Percentiles rank a stretch among this genome's conserved stretches.
These are phyloP conservation scores for Vanrija pseudolonga DNA, from an alignment of 1,284 basidiomycete species.

Conservation along the genomic window DNA sequence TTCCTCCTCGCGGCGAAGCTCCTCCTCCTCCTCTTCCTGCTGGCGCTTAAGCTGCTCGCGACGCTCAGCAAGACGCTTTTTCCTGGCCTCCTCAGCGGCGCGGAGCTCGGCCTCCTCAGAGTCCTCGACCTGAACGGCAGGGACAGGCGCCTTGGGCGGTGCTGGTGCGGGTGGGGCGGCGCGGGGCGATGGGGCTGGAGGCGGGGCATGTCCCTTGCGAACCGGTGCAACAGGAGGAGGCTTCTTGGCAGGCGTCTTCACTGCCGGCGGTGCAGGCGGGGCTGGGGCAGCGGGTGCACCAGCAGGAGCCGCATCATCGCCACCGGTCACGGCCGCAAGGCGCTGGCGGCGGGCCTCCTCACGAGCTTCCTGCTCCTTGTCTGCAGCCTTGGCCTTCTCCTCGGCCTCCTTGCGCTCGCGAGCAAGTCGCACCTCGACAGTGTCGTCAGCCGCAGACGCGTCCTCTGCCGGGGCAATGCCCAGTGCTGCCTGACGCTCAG, in stretches of 20 bases:
- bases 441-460: conserved; percentile 59
- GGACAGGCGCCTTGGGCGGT: conserved; percentile 43
- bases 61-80: conserved; percentile 65
- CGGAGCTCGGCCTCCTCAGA: conserved; percentile 64
- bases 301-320: conserved; percentile 20
- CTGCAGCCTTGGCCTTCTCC: conserved; percentile 68
- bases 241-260: conserved; percentile 37
- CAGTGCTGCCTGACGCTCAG: conserved; percentile 81
- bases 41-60: conserved; percentile 62
- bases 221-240: conserved; percentile 19
- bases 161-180: conserved; percentile 38
- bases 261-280: conserved; percentile 31
- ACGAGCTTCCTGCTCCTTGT: conserved; percentile 71
- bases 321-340: conserved; percentile 59
- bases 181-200: conserved; percentile 22
- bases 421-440: conserved; percentile 74
- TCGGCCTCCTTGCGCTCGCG: conserved; percentile 82
- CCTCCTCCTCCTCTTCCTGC: conserved; percentile 70
- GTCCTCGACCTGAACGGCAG: conserved; percentile 50
- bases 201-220: conserved; percentile 23
- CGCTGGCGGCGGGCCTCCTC: conserved; percentile 66
- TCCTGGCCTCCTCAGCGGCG: conserved; percentile 61
- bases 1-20: conserved; percentile 58
- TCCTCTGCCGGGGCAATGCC: conserved; percentile 61
- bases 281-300: conserved; percentile 32